Evolutionary conservation across 2,329 filamentous ascomycete genomes (phyloP), one percentile per base, ranked within the genome.

Genomic region (Talaromyces sp.): DNA sequence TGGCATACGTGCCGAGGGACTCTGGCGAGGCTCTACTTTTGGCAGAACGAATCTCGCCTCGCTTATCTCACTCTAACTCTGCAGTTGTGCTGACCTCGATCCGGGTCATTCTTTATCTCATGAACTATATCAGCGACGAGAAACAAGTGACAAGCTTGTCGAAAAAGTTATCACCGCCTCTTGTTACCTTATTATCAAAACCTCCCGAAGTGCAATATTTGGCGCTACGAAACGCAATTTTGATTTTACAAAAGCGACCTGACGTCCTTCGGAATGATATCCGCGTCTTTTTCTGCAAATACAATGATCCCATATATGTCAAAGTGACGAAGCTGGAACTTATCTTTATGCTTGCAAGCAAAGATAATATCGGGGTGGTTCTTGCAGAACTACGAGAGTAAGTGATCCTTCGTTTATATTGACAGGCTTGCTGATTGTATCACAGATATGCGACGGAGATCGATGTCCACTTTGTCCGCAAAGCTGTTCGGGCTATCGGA

Each of bases 241-340:
- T 99, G 14, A 99, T 99, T 67, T 80, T 99, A 57, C 95, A 99
- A 74, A 84, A 93, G 68, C 84, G 93, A 59, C 95, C 95, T 0
- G 95, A 98, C 70, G 93, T 99, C 9, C 78, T 99, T 58, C 86
- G 92, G 64, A 98, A 97, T 75, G 95, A 99, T 75, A 98, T 99
- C 64, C 87, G 95, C 53, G 95, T 99, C 32, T 99, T 99, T 79
- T 99, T 99, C 78, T 99, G 95, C 86, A 99, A 99, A 82, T 99
- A 99, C 78, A 99, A 99, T 74, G 95, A 99, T 71, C 95, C 95
- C 0, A 99, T 99, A 65, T 99, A 98, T 74, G 95, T 99, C 78
- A 99, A 99, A 77, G 95, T 99, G 56, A 99, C 95, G 17, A 99
- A 99, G 77, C 83, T 99, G 55, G 95, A 99, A 77, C 84, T 99